Percentiles rank a stretch among this genome's conserved stretches.
phyloP scores from a whole-genome alignment of 306 rosid genomes.

The Fragaria nilgerrensis region DNA sequence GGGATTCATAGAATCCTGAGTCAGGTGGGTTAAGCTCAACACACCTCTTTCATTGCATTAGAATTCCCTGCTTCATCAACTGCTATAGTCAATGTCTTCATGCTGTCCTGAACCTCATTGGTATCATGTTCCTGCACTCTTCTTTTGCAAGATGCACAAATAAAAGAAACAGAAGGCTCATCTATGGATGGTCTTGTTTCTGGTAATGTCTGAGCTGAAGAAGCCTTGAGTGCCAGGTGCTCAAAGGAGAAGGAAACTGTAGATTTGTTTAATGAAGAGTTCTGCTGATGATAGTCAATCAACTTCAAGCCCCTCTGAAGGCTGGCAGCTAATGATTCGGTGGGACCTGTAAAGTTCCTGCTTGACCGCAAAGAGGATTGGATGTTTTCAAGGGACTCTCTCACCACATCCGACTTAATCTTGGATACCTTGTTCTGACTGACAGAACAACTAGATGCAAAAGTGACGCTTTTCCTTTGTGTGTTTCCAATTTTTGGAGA shows the following conservation, averaged over 20 bases:
- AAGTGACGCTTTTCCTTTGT: slow-evolving; percentile 61
- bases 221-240: slow-evolving; percentile 53
- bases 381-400: slow-evolving; percentile 50
- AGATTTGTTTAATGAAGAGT: slow-evolving; percentile 63
- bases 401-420: slow-evolving; percentile 42
- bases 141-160: slow-evolving; percentile 70
- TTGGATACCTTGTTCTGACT: slow-evolving; percentile 45
- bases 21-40: not conserved
- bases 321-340: slow-evolving; percentile 90
- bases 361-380: slow-evolving; percentile 58
- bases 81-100: slow-evolving; percentile 38
- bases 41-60: slow-evolving; percentile 24
- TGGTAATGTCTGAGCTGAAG: slow-evolving; percentile 38
- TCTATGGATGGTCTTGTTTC: slow-evolving; percentile 37
- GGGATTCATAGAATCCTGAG: not conserved
- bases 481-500: slow-evolving; percentile 81
- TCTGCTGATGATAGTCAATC: slow-evolving; percentile 81
- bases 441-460: slow-evolving; percentile 58
- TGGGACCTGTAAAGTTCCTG: slow-evolving; percentile 63
- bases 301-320: slow-evolving; percentile 91
- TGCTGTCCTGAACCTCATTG: slow-evolving; percentile 41
- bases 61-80: slow-evolving; percentile 38
- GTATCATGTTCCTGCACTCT: slow-evolving; percentile 39
- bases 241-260: slow-evolving; percentile 83
- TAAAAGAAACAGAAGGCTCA: slow-evolving; percentile 36